Conservation (phyloP, 2,329 filamentous ascomycete species). For the Pyrenochaeta sp. region DNA sequence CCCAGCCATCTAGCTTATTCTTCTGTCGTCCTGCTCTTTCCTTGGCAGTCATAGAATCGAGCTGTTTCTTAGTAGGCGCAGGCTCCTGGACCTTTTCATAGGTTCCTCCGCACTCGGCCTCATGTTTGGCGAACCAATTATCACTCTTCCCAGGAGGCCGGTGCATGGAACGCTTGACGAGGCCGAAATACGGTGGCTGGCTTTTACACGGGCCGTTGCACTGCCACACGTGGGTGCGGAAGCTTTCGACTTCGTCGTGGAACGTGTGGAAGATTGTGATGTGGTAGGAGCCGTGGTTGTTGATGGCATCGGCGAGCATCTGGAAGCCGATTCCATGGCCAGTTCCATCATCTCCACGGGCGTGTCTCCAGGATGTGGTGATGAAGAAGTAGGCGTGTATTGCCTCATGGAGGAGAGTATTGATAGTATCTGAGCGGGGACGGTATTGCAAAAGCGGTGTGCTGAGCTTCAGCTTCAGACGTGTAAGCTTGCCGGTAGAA, state of each 20-base stretch:
- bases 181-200: constrained; percentile 52
- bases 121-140: constrained; percentile 51
- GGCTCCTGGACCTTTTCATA: constrained; percentile 54
- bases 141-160: constrained; percentile 52
- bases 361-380: constrained; percentile 53
- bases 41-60: constrained; percentile 48
- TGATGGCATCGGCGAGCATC: constrained; percentile 54
- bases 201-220: constrained; percentile 51
- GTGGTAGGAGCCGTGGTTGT: constrained; percentile 51
- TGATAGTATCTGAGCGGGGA: constrained; percentile 52
- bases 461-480: constrained; percentile 54
- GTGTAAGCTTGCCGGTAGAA: constrained; percentile 45
- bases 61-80: constrained; percentile 51
- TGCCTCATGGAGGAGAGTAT: constrained; percentile 55
- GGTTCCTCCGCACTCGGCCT: constrained; percentile 51
- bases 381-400: constrained; percentile 58
- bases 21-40: constrained; percentile 53
- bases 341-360: constrained; percentile 51
- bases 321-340: constrained; percentile 54
- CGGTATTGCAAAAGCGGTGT: constrained; percentile 55
- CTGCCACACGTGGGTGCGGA: constrained; percentile 55
- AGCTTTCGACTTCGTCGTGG: constrained; percentile 56
- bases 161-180: constrained; percentile 57
- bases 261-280: constrained; percentile 55
- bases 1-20: constrained; percentile 54